Percentiles rank a stretch among this genome's conserved stretches.
Evolutionary conservation across 1,284 basidiomycete genomes (phyloP).

Genomic region (Leccinum insigne): DNA sequence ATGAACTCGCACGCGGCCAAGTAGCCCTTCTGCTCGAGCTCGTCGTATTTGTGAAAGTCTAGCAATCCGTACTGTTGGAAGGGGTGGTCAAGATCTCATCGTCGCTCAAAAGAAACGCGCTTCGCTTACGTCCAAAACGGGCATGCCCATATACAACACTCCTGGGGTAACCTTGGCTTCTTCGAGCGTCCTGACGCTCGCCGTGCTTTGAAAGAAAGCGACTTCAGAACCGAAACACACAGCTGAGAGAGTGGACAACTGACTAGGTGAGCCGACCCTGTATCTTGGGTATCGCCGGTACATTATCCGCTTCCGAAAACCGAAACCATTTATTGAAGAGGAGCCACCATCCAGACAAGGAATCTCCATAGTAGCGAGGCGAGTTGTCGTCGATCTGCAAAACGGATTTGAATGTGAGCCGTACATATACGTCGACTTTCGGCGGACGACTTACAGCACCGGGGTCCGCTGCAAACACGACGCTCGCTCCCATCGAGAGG

Average conservation of each 20-base stretch:
- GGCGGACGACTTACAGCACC: slow-evolving; percentile 65
- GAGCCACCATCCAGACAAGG: slow-evolving; percentile 97
- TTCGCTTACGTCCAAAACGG: slow-evolving; percentile 77
- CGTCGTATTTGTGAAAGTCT: slow-evolving; percentile 80
- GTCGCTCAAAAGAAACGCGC: neutral
- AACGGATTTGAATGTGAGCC: neutral
- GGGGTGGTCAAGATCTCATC: neutral
- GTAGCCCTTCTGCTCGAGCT: slow-evolving; percentile 86
- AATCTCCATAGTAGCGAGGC: slow-evolving; percentile 93
- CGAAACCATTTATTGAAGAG: slow-evolving; percentile 93
- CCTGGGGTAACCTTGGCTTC: slow-evolving; percentile 90
- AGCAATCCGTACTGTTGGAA: slow-evolving; percentile 68
- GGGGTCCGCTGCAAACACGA: slow-evolving; percentile 96
- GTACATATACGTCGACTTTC: neutral
- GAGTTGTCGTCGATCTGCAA: slow-evolving; percentile 89
- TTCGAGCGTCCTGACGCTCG: slow-evolving; percentile 93
- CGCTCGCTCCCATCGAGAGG: slow-evolving; percentile 89
- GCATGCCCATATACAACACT: slow-evolving; percentile 94
- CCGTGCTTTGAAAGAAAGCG: slow-evolving; percentile 61
- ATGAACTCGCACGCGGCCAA: slow-evolving; percentile 73
- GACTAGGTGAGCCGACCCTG: slow-evolving; percentile 96
- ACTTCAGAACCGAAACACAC: neutral
- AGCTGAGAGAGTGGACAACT: slow-evolving; percentile 29
- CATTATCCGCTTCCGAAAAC: slow-evolving; percentile 77
- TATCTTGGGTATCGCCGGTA: slow-evolving; percentile 96